Base-by-base conservation (phyloP, 345 rosid genomes). In the Gynandropsis gynandra region DNA sequence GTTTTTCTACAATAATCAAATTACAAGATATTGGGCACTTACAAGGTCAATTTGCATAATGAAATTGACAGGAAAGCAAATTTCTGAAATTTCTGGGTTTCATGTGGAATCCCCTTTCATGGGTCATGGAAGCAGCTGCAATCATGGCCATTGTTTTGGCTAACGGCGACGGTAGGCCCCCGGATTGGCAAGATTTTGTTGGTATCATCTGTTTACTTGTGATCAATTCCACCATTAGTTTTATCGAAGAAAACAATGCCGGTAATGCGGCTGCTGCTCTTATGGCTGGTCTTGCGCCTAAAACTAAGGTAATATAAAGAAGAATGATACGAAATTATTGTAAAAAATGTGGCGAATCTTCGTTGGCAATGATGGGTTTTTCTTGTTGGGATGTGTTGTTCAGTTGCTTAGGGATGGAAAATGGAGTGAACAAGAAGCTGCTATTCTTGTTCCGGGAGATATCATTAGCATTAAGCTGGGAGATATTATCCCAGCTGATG, bases 401-500 rank as follows among this genome's bases (percentile, higher is more conserved):
- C 50, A 67, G 72, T 78, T 68, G 16, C 72, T 68, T 41, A 68
- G 72, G 52, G 72, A 68, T 52, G 72, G 72, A 56, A 68, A 68
- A 52, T 68, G 72, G 72, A 62, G 67, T 68, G 72, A 68, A 52
- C 72, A 68, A 33, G 72, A 68, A 57, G 72, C 72, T 51, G 67
- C 67, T 16, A 68, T 68, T 47, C 72, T 68, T 45, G 72, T 68
- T 21, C 72, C 67, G 32, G 72, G 72, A 56, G 72, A 68, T 40
- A 68, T 68, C 35, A 63, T 68, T 33, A 68, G 72, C 72, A 74
- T 87, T 61, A 87, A 87, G 60, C 72, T 87, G 59, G 96, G 96
- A 58, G 96, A 83, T 38, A 87, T 87, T 51, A 62, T 87, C 62
- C 92, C 96, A 43, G 96, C 96, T 20, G 96, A 87, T 77, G 92